These are phyloP conservation scores for Scutellaria galericulata DNA, from an alignment of 257 asterid species.

Conservation along the genomic window DNA sequence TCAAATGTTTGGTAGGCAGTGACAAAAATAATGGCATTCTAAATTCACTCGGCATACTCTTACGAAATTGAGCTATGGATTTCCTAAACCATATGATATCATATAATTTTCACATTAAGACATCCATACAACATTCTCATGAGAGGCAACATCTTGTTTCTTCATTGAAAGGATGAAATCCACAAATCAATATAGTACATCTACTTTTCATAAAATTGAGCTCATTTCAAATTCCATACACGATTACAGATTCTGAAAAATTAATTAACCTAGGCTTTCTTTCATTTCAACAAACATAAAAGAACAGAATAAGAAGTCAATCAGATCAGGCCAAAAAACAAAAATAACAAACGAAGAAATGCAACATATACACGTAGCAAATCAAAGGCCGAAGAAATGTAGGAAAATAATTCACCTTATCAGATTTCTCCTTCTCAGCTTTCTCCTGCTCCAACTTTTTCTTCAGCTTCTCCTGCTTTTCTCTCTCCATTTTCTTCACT, in stretches of 20 bases:
- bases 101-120: background rate
- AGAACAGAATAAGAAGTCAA: conserved; percentile 7
- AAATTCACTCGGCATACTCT: background rate
- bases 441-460: conserved; percentile 66
- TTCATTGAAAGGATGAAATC: background rate
- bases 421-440: conserved; percentile 58
- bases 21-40: background rate
- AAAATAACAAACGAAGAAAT: background rate
- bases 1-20: background rate
- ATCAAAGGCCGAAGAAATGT: background rate
- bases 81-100: background rate
- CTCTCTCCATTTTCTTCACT: conserved; percentile 79
- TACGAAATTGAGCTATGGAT: background rate
- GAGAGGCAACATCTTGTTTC: background rate
- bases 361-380: background rate
- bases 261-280: background rate
- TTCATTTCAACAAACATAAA: background rate
- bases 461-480: conserved; percentile 50
- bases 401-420: conserved; percentile 47
- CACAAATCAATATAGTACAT: background rate
- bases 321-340: background rate
- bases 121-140: background rate
- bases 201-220: background rate
- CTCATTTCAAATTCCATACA: background rate
- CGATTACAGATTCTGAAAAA: background rate